These are phyloP conservation scores for Apiospora arundinis DNA, from an alignment of 2,329 filamentous ascomycete genomes.

Conservation along the genomic window DNA sequence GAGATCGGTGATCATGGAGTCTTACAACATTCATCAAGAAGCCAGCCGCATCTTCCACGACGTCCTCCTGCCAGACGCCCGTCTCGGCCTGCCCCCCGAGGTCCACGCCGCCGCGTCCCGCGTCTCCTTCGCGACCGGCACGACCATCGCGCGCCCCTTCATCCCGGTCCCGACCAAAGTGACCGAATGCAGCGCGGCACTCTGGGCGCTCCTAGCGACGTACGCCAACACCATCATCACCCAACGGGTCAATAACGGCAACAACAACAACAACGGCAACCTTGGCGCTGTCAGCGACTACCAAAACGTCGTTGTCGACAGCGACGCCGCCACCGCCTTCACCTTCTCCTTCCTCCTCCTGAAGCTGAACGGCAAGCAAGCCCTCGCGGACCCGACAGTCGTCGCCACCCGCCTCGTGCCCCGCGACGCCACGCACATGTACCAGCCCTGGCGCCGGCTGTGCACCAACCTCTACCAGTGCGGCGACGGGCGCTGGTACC, in stretches of 20 bases:
- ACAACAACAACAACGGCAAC: no score
- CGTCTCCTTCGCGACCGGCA: conserved; percentile 35
- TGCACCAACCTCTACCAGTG: conserved; percentile 36
- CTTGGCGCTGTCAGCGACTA: conserved; percentile 2
- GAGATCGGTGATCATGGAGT: background rate
- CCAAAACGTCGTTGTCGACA: conserved; percentile 36
- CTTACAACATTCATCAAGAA: conserved; percentile 39
- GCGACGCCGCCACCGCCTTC: conserved; percentile 39
- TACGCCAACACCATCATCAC: conserved; percentile 37
- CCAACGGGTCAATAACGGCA: conserved; percentile 29
- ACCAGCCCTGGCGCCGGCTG: conserved; percentile 38
- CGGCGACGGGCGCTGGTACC: conserved; percentile 31
- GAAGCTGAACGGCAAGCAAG: conserved; percentile 32
- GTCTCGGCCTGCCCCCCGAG: conserved; percentile 34
- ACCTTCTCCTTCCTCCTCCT: conserved; percentile 38
- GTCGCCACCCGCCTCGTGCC: conserved; percentile 32
- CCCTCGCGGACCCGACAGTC: conserved; percentile 28
- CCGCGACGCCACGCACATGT: conserved; percentile 35
- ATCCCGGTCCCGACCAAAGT: conserved; percentile 39
- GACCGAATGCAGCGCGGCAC: conserved; percentile 38
- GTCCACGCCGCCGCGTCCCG: conserved; percentile 32
- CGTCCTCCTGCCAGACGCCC: conserved; percentile 34
- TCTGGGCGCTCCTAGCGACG: conserved; percentile 39
- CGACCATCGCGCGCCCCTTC: conserved; percentile 34
- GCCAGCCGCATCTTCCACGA: conserved; percentile 37